Evolutionary conservation across 495 filamentous ascomycete species (phyloP).

Genomic region (Neurospora pannonica): DNA sequence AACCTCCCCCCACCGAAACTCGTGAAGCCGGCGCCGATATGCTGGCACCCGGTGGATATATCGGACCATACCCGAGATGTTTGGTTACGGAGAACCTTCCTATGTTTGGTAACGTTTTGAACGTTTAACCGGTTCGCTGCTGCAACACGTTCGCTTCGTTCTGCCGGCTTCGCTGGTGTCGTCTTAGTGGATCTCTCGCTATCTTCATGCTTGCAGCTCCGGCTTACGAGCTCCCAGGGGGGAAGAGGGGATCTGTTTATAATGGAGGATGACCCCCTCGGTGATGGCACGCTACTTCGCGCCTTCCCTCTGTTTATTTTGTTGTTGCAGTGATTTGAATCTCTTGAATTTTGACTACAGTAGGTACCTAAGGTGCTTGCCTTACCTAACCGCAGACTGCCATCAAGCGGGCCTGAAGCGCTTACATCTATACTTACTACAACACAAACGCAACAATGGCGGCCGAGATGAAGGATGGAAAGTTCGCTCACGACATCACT

Average conservation of each 20-base stretch:
- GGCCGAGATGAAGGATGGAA: conserved; percentile 38
- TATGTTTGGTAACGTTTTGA: too few species aligned
- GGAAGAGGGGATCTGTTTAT: not conserved
- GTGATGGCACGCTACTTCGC: not conserved
- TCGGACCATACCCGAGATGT: too few species aligned
- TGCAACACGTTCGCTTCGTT: not conserved
- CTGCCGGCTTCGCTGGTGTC: not conserved
- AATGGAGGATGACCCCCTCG: not conserved
- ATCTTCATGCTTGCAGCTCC: not conserved
- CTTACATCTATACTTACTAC: not conserved
- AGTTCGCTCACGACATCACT: conserved; percentile 54
- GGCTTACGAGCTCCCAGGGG: not conserved
- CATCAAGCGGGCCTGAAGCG: not conserved
- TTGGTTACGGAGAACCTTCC: too few species aligned
- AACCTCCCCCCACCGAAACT: not conserved
- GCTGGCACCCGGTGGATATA: not conserved
- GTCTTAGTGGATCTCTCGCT: not conserved
- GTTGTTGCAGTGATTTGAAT: not conserved
- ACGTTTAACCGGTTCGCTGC: too few species aligned
- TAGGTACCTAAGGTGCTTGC: too few species aligned
- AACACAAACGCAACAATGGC: conserved; percentile 22
- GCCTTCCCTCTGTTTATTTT: not conserved
- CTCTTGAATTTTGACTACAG: too few species aligned
- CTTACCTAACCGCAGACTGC: not conserved
- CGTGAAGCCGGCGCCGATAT: not conserved